These are phyloP conservation scores for Funneliformis mosseae DNA, from an alignment of 192 early-diverging fungal species.

Conservation along the genomic window DNA sequence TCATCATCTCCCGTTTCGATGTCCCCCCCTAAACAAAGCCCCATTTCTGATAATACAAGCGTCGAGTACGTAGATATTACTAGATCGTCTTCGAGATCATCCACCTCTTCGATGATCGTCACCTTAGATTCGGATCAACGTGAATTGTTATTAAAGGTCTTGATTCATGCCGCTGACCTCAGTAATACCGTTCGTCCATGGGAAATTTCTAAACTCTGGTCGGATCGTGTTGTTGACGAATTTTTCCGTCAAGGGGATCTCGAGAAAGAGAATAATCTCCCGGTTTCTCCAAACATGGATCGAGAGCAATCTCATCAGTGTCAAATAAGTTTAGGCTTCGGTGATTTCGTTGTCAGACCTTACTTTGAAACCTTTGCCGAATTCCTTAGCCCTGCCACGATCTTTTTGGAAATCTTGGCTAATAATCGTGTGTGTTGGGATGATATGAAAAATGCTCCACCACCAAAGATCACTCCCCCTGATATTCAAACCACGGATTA, in stretches of 20 bases:
- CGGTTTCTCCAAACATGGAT: slow-evolving; percentile 91
- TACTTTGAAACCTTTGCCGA: slow-evolving; percentile 84
- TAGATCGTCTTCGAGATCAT: slow-evolving; percentile 21
- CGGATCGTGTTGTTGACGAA: slow-evolving; percentile 82
- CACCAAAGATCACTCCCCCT: slow-evolving; percentile 29
- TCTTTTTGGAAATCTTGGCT: slow-evolving; percentile 57
- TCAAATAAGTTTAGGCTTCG: slow-evolving; percentile 80
- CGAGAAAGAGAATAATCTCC: slow-evolving; percentile 73
- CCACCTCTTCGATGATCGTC: slow-evolving; percentile 14
- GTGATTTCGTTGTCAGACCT: slow-evolving; percentile 83
- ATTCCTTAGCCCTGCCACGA: slow-evolving; percentile 68
- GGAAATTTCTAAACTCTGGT: slow-evolving; percentile 87
- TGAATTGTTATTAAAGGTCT: slow-evolving; percentile 61
- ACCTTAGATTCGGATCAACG: slow-evolving; percentile 54
- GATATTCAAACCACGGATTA: slow-evolving; percentile 32
- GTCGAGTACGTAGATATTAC: slow-evolving; percentile 12
- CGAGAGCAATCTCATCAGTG: slow-evolving; percentile 67
- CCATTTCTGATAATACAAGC: slow-evolving; percentile 18
- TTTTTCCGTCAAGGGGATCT: slow-evolving; percentile 87
- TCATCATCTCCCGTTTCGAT: slow-evolving; percentile 28
- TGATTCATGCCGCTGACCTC: slow-evolving; percentile 90
- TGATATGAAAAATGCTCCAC: slow-evolving; percentile 35
- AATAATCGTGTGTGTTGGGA: slow-evolving; percentile 64
- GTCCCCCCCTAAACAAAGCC: slow-evolving; percentile 30
- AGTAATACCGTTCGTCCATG: slow-evolving; percentile 87